Evolutionary conservation across 2,329 filamentous ascomycete genomes (phyloP).

Genomic region (Aspergillus sojae): DNA sequence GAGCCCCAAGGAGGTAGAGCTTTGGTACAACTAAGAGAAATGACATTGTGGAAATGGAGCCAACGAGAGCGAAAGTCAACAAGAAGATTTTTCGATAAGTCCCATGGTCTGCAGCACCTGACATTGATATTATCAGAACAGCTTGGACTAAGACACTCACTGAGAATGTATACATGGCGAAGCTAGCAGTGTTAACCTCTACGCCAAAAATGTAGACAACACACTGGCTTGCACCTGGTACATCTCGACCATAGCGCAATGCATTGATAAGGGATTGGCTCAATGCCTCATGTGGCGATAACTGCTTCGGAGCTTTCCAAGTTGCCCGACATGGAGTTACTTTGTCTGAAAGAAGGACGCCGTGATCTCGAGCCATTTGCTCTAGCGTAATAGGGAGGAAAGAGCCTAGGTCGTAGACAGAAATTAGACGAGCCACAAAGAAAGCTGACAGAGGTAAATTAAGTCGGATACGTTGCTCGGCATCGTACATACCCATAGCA

Average conservation of each 20-base stretch:
- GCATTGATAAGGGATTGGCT: neutral
- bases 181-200: conserved; percentile 93
- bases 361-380: conserved; percentile 88
- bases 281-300: neutral
- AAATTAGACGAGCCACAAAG: conserved; percentile 19
- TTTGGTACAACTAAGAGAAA: conserved; percentile 78
- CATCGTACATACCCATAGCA: conserved; percentile 61
- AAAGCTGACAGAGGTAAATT: neutral
- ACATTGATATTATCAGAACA: conserved; percentile 91
- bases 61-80: conserved; percentile 79
- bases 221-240: conserved; percentile 64
- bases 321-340: conserved; percentile 72
- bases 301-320: conserved; percentile 46
- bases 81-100: conserved; percentile 87
- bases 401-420: conserved; percentile 60
- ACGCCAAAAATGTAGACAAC: conserved; percentile 78
- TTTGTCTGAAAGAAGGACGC: conserved; percentile 78
- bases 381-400: conserved; percentile 97
- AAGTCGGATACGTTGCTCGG: neutral
- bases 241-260: conserved; percentile 23
- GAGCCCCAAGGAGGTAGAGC: conserved; percentile 76
- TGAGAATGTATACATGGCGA: conserved; percentile 98
- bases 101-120: conserved; percentile 92
- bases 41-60: conserved; percentile 81
- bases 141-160: conserved; percentile 88